A percentile compares a stretch with the other conserved stretches of the same genome.
phyloP scores from a whole-genome alignment of 306 rosid species.

The Ceratonia siliqua region DNA sequence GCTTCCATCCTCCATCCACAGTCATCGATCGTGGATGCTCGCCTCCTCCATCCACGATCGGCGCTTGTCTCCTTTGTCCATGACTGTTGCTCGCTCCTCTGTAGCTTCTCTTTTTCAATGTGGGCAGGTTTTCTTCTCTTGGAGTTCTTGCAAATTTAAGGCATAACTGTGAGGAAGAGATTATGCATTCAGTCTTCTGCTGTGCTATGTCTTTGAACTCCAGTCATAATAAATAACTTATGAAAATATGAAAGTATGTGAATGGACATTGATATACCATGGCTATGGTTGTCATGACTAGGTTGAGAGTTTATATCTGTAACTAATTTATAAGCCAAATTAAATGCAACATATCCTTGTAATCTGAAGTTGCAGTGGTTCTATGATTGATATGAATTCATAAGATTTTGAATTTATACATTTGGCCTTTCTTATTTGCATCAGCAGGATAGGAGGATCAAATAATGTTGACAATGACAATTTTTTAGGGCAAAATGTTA shows the following conservation, averaged over 20 bases:
- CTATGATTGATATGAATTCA: neutral
- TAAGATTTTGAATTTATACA: conserved; percentile 21
- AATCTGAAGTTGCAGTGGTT: neutral
- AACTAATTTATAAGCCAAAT: neutral
- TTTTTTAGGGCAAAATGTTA: no score
- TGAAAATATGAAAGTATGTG: conserved; percentile 15
- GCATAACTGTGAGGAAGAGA: neutral
- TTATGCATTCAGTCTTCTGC: neutral
- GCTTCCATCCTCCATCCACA: no score
- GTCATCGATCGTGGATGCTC: no score
- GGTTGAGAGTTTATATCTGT: neutral
- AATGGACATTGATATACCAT: conserved; percentile 22
- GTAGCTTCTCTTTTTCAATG: no score
- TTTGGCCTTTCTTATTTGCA: neutral
- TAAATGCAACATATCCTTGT: conserved; percentile 9
- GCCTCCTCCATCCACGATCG: no score
- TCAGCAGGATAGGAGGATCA: neutral
- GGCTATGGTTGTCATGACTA: neutral
- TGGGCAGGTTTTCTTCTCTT: no score
- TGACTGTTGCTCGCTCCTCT: no score
- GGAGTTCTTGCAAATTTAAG: neutral
- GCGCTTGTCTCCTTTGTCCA: no score
- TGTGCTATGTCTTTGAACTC: neutral
- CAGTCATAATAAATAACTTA: neutral
- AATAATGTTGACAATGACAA: neutral